phyloP scores from a whole-genome alignment of 139 green algal species.

The Chloropicon primus region DNA sequence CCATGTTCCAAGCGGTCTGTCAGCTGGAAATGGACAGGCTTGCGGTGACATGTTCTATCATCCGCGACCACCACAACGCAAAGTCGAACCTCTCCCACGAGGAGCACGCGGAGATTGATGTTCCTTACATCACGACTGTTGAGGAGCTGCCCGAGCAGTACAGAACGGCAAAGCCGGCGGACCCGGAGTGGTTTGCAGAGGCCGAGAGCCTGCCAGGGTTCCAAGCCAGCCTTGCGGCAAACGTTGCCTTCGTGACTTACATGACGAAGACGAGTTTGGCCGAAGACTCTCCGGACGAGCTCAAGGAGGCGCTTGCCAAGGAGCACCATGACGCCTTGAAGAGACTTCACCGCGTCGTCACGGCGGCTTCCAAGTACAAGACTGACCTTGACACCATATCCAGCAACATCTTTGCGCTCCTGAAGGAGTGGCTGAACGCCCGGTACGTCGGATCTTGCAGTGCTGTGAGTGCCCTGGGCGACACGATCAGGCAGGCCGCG shows the following conservation, averaged over 20 bases:
- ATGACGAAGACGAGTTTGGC: constrained; percentile 7
- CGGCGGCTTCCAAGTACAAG: neutral
- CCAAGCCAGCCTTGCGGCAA: constrained; percentile 26
- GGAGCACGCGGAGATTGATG: neutral
- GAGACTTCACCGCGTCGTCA: neutral
- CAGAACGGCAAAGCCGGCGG: neutral
- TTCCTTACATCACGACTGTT: neutral
- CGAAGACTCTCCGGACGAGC: constrained; percentile 12
- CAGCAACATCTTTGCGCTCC: constrained; percentile 1
- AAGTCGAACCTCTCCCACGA: constrained; percentile 20
- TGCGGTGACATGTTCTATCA: constrained; percentile 4
- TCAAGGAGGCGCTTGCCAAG: constrained; percentile 10
- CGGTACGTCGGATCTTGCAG: constrained; percentile 48
- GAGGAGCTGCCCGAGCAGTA: neutral
- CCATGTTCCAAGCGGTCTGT: constrained; percentile 21
- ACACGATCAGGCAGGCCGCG: constrained; percentile 28
- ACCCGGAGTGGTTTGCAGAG: neutral
- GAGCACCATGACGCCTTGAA: constrained; percentile 1
- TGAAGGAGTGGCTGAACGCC: constrained; percentile 30
- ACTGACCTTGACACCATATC: neutral
- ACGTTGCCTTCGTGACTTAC: constrained; percentile 17
- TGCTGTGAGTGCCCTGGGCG: constrained; percentile 45
- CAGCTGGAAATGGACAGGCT: constrained; percentile 16
- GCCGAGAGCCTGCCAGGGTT: constrained; percentile 6
- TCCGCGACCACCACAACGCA: constrained; percentile 26